Percentiles rank a stretch among this genome's conserved stretches.
phyloP scores from a whole-genome alignment of 1,139 yeast genomes.

The Lodderomyces metapsilosis region DNA sequence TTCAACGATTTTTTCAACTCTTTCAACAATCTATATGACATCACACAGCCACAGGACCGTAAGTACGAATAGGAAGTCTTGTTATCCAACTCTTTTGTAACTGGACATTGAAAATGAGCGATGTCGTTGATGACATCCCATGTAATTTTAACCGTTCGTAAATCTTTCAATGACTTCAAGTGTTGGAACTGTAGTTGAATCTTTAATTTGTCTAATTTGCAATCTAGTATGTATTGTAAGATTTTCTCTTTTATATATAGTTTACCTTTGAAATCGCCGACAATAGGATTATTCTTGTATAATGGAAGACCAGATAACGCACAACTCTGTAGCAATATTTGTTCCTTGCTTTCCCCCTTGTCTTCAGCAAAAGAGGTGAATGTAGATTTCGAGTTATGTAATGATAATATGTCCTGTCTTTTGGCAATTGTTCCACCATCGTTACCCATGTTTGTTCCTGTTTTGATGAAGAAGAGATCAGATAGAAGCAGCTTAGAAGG shows the following conservation, averaged over 20 bases:
- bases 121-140: constrained; percentile 23
- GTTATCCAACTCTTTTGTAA: constrained; percentile 31
- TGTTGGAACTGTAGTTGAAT: constrained; percentile 28
- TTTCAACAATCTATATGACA: constrained; percentile 25
- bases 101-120: constrained; percentile 50
- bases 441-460: constrained; percentile 44
- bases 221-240: constrained; percentile 53
- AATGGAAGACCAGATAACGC: constrained; percentile 30
- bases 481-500: too few species aligned
- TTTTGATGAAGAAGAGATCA: too few species aligned
- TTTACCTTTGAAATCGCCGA: constrained; percentile 69
- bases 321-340: constrained; percentile 19
- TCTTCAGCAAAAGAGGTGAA: constrained; percentile 6
- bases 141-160: constrained; percentile 25
- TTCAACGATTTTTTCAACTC: constrained; percentile 13
- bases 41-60: constrained; percentile 44
- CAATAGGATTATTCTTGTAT: constrained; percentile 38
- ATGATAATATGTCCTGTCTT: constrained; percentile 39
- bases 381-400: constrained; percentile 16
- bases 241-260: constrained; percentile 70
- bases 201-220: constrained; percentile 14
- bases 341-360: constrained; percentile 31
- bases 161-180: constrained; percentile 35
- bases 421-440: constrained; percentile 54
- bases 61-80: constrained; percentile 24